Evolutionary conservation across 1,139 yeast species (phyloP).

Genomic region (Yamadazyma diddensiae): DNA sequence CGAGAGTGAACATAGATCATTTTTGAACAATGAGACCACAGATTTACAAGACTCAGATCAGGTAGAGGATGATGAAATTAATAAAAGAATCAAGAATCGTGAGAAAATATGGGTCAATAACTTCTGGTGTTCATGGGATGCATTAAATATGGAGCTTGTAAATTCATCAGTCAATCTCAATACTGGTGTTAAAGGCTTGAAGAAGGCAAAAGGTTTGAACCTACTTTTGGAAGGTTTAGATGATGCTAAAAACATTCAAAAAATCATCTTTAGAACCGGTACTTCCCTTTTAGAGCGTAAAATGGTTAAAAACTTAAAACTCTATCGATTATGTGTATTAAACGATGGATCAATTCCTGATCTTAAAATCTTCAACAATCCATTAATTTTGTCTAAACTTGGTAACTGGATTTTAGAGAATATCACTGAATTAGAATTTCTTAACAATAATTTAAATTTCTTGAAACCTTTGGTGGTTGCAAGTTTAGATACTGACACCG

Average conservation of each 20-base stretch:
- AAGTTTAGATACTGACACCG: slow-evolving; percentile 68
- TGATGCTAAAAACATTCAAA: slow-evolving; percentile 79
- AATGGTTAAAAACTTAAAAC: slow-evolving; percentile 71
- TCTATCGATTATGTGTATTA: slow-evolving; percentile 82
- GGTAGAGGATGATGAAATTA: slow-evolving; percentile 37
- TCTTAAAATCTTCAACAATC: slow-evolving; percentile 73
- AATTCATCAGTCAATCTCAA: slow-evolving; percentile 13
- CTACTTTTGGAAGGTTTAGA: slow-evolving; percentile 67
- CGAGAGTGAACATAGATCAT: slow-evolving; percentile 55
- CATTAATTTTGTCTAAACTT: slow-evolving; percentile 75
- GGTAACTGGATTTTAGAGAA: slow-evolving; percentile 93
- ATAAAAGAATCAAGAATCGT: slow-evolving; percentile 44
- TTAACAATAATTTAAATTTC: slow-evolving; percentile 35
- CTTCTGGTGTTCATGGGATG: slow-evolving; percentile 97
- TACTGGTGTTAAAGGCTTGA: slow-evolving; percentile 14
- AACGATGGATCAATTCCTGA: slow-evolving; percentile 82
- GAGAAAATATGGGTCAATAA: slow-evolving; percentile 81
- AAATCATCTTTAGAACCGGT: slow-evolving; percentile 84
- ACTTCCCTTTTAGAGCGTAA: slow-evolving; percentile 83
- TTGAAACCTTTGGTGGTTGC: slow-evolving; percentile 86
- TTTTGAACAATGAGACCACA: slow-evolving; percentile 5
- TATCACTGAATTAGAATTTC: slow-evolving; percentile 71
- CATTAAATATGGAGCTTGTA: slow-evolving; percentile 50
- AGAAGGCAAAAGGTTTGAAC: slow-evolving; percentile 50
- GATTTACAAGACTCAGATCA: slow-evolving; percentile 15